Conservation (phyloP, 1,284 basidiomycete genomes). For the Schizophyllum commune region DNA sequence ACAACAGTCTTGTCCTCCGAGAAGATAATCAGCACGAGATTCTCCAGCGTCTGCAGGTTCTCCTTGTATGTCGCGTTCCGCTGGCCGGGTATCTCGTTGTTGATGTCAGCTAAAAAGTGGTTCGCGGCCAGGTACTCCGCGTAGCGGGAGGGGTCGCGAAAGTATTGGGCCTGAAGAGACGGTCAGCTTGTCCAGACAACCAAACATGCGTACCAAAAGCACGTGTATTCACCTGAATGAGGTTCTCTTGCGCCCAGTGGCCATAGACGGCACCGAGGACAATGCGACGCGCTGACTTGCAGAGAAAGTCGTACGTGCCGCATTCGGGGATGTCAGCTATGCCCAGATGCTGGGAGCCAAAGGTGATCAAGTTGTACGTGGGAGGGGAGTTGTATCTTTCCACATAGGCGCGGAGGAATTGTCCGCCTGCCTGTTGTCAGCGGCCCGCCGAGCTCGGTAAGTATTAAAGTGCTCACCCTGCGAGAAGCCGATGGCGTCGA, state of each 20-base stretch:
- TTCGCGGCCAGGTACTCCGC: conserved; percentile 66
- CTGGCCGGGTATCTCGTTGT: conserved; percentile 54
- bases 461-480: conserved; percentile 52
- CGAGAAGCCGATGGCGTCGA: conserved; percentile 89
- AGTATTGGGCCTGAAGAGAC: conserved; percentile 78
- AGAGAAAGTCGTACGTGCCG: conserved; percentile 63
- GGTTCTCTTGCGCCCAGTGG: conserved; percentile 73
- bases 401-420: conserved; percentile 87
- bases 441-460: not conserved
- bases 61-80: conserved; percentile 55
- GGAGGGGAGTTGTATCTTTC: conserved; percentile 78
- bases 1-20: conserved; percentile 69
- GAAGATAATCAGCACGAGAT: conserved; percentile 63
- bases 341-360: conserved; percentile 82
- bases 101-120: conserved; percentile 65
- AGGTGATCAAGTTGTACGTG: conserved; percentile 83
- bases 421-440: conserved; percentile 46
- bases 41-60: conserved; percentile 51
- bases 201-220: not conserved
- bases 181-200: conserved; percentile 2
- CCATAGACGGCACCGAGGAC: conserved; percentile 75
- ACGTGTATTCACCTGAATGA: conserved; percentile 71
- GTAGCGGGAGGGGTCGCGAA: conserved; percentile 76
- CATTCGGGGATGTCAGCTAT: conserved; percentile 78
- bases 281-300: conserved; percentile 67